These are phyloP conservation scores for Trametes meyenii DNA, from an alignment of 768 basidiomycete genomes.

Conservation along the genomic window DNA sequence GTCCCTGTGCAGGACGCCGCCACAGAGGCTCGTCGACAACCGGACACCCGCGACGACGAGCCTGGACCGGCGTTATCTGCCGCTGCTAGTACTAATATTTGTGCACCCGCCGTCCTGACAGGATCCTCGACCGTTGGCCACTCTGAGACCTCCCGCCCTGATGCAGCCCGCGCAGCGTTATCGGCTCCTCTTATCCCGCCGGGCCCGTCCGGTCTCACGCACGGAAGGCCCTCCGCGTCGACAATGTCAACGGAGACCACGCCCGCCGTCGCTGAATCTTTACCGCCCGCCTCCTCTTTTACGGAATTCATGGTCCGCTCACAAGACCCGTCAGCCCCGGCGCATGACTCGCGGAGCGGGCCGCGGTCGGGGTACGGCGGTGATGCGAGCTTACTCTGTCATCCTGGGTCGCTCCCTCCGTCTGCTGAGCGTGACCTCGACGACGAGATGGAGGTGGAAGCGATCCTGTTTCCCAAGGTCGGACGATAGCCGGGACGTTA, in stretches of 20 bases:
- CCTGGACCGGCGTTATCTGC: too few relatives aligned
- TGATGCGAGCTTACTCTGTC: neutral
- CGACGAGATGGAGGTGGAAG: slow-evolving; percentile 13
- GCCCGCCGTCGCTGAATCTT: too few relatives aligned
- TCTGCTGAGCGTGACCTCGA: neutral
- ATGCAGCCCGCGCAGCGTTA: slow-evolving; percentile 1
- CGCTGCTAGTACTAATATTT: neutral
- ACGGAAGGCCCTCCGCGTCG: neutral
- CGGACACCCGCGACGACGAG: too few relatives aligned
- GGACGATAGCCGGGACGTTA: neutral
- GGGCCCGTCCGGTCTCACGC: neutral
- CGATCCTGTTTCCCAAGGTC: neutral
- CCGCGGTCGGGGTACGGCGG: neutral
- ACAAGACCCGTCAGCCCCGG: neutral
- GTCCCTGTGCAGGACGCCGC: too few relatives aligned
- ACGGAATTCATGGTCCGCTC: neutral
- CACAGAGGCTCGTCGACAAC: too few relatives aligned
- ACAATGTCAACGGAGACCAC: too few relatives aligned
- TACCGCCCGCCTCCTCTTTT: neutral
- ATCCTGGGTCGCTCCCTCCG: neutral
- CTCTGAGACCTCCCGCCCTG: neutral
- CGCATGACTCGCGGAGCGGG: slow-evolving; percentile 11
- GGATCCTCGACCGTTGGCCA: neutral
- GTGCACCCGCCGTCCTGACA: neutral
- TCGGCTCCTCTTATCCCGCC: neutral